Percentiles rank a stretch among this genome's conserved stretches.
These are phyloP conservation scores for Boletus fagicola DNA, from an alignment of 768 basidiomycete species.

Conservation along the genomic window DNA sequence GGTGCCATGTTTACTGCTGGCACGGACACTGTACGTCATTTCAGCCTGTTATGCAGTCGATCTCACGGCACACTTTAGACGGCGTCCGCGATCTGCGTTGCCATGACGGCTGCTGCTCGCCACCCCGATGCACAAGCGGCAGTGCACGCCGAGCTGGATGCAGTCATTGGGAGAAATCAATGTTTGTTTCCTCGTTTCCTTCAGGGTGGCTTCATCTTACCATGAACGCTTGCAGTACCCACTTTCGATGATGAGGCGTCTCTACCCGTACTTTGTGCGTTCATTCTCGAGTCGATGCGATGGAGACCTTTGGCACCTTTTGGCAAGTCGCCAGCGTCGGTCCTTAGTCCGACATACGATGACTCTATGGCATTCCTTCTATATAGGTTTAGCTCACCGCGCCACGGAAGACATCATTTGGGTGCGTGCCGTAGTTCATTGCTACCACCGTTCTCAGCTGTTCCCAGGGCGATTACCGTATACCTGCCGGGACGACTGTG, in stretches of 20 bases:
- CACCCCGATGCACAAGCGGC: conserved; percentile 47
- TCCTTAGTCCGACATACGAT: background rate
- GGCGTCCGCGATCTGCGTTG: conserved; percentile 47
- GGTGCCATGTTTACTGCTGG: conserved; percentile 60
- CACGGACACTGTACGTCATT: conserved; percentile 42
- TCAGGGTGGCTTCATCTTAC: background rate
- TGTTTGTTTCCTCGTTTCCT: background rate
- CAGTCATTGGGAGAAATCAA: conserved; percentile 39
- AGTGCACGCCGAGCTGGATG: conserved; percentile 54
- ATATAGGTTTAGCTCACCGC: conserved; percentile 11
- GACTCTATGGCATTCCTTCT: too few relatives aligned
- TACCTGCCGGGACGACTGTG: conserved; percentile 21
- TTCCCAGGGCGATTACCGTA: conserved; percentile 14
- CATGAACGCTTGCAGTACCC: conserved; percentile 28
- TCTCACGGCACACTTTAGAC: conserved; percentile 28
- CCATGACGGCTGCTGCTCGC: conserved; percentile 47
- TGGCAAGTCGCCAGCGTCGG: conserved; percentile 12
- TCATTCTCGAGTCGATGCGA: conserved; percentile 35
- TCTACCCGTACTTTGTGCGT: conserved; percentile 34
- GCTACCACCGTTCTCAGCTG: background rate
- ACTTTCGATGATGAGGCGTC: conserved; percentile 32
- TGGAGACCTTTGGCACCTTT: conserved; percentile 32
- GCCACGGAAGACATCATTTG: conserved; percentile 19
- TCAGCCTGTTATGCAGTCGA: background rate
- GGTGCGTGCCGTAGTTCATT: background rate